Conservation (phyloP, 306 rosid species). For the Cicer arietinum region DNA sequence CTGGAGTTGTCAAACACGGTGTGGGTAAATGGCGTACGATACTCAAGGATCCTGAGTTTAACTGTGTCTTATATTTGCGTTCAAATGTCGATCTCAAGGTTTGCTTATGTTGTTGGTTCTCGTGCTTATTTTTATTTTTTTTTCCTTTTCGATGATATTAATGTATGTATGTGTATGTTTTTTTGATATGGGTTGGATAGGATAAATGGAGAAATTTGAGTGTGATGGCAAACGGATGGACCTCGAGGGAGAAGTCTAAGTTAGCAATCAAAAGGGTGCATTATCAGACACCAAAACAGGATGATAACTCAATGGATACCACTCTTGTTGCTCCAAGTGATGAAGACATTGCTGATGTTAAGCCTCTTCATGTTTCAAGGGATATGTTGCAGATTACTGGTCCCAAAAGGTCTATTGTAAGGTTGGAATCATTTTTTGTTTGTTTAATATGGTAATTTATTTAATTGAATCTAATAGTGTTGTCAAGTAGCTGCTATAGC, state of each 20-base stretch:
- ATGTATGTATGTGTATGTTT: slow-evolving; percentile 34
- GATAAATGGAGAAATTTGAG: slow-evolving; percentile 99
- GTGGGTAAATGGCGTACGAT: slow-evolving; percentile 98
- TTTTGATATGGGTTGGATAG: slow-evolving; percentile 49
- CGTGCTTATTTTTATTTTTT: slow-evolving; percentile 11
- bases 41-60: slow-evolving; percentile 92
- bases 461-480: not conserved
- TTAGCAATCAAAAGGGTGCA: slow-evolving; percentile 68
- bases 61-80: slow-evolving; percentile 73
- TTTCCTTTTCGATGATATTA: slow-evolving; percentile 11
- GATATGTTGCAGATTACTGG: slow-evolving; percentile 61
- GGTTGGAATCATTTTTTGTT: slow-evolving; percentile 54
- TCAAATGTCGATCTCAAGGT: slow-evolving; percentile 99
- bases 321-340: slow-evolving; percentile 67
- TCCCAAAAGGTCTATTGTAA: slow-evolving; percentile 72
- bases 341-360: slow-evolving; percentile 70
- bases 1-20: slow-evolving; percentile 97
- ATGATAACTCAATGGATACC: slow-evolving; percentile 56
- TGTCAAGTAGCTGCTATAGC: not conserved
- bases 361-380: slow-evolving; percentile 63
- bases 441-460: slow-evolving; percentile 34
- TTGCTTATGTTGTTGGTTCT: slow-evolving; percentile 36
- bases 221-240: slow-evolving; percentile 96
- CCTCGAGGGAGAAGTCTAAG: slow-evolving; percentile 82
- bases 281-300: slow-evolving; percentile 63